Evolutionary conservation across 805 yeast genomes (phyloP).

Genomic region (Pichia sporocuriosa): DNA sequence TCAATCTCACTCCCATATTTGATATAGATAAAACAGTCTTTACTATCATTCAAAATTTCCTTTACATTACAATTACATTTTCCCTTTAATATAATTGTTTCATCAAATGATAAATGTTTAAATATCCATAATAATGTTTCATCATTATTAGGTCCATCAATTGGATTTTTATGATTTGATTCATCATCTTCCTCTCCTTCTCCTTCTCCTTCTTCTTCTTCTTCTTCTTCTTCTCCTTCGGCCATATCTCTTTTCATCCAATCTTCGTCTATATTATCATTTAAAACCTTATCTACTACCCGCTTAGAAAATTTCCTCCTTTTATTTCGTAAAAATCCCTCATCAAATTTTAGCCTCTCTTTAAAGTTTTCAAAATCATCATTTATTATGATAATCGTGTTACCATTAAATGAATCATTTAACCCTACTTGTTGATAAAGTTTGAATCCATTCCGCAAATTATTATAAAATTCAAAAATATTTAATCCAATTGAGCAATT

Average conservation of each 20-base stretch:
- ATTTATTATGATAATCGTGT: slow-evolving; percentile 32
- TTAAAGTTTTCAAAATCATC: slow-evolving; percentile 14
- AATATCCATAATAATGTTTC: slow-evolving; percentile 10
- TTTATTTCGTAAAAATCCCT: not conserved
- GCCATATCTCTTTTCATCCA: not conserved
- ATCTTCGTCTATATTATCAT: not conserved
- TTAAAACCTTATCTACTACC: not conserved
- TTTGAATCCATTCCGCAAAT: slow-evolving; percentile 26
- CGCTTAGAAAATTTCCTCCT: not conserved
- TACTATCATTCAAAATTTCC: no score
- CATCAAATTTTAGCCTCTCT: not conserved
- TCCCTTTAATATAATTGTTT: not conserved
- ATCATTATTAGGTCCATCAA: slow-evolving; percentile 1
- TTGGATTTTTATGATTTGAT: not conserved
- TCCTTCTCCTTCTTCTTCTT: slow-evolving; percentile 3
- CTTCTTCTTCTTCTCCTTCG: slow-evolving; percentile 6
- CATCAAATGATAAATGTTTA: slow-evolving; percentile 6
- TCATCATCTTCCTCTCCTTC: slow-evolving; percentile 5
- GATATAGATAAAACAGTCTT: slow-evolving; percentile 2
- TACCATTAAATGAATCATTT: slow-evolving; percentile 33
- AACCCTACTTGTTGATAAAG: slow-evolving; percentile 38
- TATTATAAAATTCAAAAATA: slow-evolving; percentile 36
- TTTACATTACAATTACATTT: not conserved
- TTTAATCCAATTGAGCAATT: slow-evolving; percentile 41
- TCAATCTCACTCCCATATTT: not conserved